Evolutionary conservation across 352 stramenopile genomes (phyloP), one percentile per base, ranked within the genome.

Genomic region (Phytophthora hibernalis): DNA sequence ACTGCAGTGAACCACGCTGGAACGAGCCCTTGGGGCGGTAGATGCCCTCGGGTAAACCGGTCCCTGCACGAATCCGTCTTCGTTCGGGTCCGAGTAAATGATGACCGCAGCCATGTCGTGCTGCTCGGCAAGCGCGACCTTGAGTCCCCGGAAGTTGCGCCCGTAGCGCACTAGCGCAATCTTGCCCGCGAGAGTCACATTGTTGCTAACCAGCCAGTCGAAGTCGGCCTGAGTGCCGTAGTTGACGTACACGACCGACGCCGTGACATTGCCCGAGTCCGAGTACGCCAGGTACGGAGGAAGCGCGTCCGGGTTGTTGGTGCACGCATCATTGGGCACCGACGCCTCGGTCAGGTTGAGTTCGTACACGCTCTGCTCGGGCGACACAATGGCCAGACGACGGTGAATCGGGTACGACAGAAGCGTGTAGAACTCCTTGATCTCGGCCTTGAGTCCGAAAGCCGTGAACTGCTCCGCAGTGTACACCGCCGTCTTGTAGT

Each of bases 31-130:
- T 54, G 3, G 88, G 84, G 4, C 90, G 82, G 73, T 83, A 97
- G 5, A 78, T 77, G 13, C 90, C 90, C 8, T 93, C 66, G 90
- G 88, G 68, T 96, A 97, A 11, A 81, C 80, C 6, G 62, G 43
- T 1, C 89, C 89, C 2, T 72, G 52, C 5, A 43, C 51, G 65
- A 79, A 97, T 8, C 91, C 91, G 65, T 97, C 91, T 12, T 97
- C 79, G 13, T 76, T 57, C 10, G 91, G 91, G 65, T 97, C 91
- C 54, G 80, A 93, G 74, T 95, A 97, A 69, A 97, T 95, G 2
- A 97, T 72, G 21, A 85, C 77, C 6, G 73, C 89, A 1, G 83
- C 58, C 52, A 91, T 91, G 43, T 79, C 83, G n/a, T 83, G 75
- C 28, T 70, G 30, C 75, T 96, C 74, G 1, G 87, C 84, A 40